Percentiles rank a stretch among this genome's conserved stretches.
Conservation (phyloP, 768 basidiomycete genomes). For the Suillus cothurnatus region DNA sequence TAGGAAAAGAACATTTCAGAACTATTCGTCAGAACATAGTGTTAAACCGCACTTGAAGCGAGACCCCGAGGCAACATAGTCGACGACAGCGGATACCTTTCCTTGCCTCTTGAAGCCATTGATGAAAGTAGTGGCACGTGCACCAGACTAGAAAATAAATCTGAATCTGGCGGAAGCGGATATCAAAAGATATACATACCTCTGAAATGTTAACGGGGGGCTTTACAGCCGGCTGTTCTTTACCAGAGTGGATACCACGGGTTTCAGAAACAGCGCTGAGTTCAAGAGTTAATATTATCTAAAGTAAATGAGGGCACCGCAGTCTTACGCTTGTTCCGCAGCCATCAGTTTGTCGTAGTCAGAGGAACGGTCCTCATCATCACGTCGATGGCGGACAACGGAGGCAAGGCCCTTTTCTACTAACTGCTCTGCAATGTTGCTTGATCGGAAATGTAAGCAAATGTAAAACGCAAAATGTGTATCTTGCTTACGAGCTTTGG, state of each 20-base stretch:
- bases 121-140: constrained; percentile 84
- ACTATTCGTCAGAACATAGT: background rate
- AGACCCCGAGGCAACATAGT: constrained; percentile 92
- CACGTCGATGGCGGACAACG: constrained; percentile 88
- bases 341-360: constrained; percentile 96
- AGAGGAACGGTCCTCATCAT: constrained; percentile 94
- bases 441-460: constrained; percentile 32
- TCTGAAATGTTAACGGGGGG: constrained; percentile 92
- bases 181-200: constrained; percentile 40
- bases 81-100: constrained; percentile 81
- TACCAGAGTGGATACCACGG: constrained; percentile 90
- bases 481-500: constrained; percentile 65
- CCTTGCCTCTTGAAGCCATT: constrained; percentile 91
- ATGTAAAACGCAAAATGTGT: background rate
- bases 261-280: constrained; percentile 73
- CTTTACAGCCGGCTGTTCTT: constrained; percentile 79
- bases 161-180: constrained; percentile 1
- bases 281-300: constrained; percentile 13
- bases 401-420: constrained; percentile 92
- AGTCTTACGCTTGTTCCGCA: constrained; percentile 85
- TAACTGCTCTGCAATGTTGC: constrained; percentile 90
- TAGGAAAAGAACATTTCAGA: constrained; percentile 10
- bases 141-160: constrained; percentile 48
- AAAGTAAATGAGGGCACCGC: background rate
- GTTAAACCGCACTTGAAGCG: constrained; percentile 77